Evolutionary conservation across 495 filamentous ascomycete species (phyloP).

Genomic region (Diplogelasinospora grovesii): DNA sequence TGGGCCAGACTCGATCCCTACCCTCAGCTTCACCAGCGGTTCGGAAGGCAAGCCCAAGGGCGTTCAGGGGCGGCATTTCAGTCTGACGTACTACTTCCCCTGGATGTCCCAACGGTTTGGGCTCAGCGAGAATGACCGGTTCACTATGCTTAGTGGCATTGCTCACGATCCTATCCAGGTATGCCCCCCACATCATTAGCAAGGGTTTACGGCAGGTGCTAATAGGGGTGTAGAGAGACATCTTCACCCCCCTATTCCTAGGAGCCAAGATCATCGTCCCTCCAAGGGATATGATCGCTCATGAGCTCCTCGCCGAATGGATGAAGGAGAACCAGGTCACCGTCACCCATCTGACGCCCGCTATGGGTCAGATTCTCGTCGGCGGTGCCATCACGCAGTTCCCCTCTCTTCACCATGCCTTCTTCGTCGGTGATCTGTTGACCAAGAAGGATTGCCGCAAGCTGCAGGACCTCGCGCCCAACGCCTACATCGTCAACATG

Average conservation of each 20-base stretch:
- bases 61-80: slow-evolving; percentile 83
- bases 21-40: slow-evolving; percentile 78
- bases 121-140: slow-evolving; percentile 66
- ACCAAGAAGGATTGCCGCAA: slow-evolving; percentile 81
- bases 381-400: slow-evolving; percentile 76
- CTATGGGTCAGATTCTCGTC: slow-evolving; percentile 92
- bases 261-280: slow-evolving; percentile 79
- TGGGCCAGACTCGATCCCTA: slow-evolving; percentile 85
- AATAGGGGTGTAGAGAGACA: slow-evolving; percentile 89
- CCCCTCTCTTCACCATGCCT: slow-evolving; percentile 68
- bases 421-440: slow-evolving; percentile 91
- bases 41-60: slow-evolving; percentile 72
- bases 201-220: too few species aligned
- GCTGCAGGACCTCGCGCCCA: slow-evolving; percentile 69
- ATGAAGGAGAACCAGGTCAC: slow-evolving; percentile 73
- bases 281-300: slow-evolving; percentile 74
- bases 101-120: slow-evolving; percentile 89
- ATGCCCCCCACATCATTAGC: too few species aligned
- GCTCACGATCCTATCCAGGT: slow-evolving; percentile 88
- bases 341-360: slow-evolving; percentile 87
- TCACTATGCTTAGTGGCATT: slow-evolving; percentile 79
- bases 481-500: slow-evolving; percentile 81
- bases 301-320: slow-evolving; percentile 88
- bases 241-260: slow-evolving; percentile 89
- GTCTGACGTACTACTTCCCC: slow-evolving; percentile 75